Base-by-base conservation (phyloP, 2,329 filamentous ascomycete species). In the Paraphaeosphaeria minitans region DNA sequence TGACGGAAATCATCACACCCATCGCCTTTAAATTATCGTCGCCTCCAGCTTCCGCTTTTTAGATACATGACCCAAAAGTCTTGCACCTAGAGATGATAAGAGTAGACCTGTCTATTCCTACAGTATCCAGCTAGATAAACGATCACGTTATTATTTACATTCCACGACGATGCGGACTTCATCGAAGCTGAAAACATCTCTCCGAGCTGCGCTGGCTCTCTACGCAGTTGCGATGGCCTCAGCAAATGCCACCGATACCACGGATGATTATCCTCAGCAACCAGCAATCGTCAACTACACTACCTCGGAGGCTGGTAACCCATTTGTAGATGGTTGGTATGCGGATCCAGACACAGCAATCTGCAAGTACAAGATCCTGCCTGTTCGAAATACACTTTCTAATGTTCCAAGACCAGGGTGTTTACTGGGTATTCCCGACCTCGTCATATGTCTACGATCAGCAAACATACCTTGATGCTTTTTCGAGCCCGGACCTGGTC, bases 341-440 rank as follows among this genome's bases (percentile, higher is more conserved):
- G 50, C 51, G n/a, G 56, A 55, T 48, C 56, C 56, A 9, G 56
- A 58, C 35, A 58, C 56, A n/a, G 56, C 56, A 3, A 55, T 58
- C 45, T 58, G 43, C 29, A 46, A 46, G 43, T 29, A 14, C 29
- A n/a, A 46, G 5, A 1, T 29, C 13, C 22, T 3, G 13, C 8
- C 7, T 1, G 7, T 29, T 27, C 13, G 12, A 22, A 16, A 3
- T 14, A 46, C 3, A 2, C 5, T 16, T 14, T 21, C 27, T 5
- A 29, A 13, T 16, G 1, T 46, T 27, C 22, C 2, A 46, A 46
- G 43, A 55, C 31, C 35, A 58, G 10, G 56, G 52, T 16, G 8
- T 49, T 31, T 53, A 57, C n/a, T 57, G 48, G 55, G 43, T 57
- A 12, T 57, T 41, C 22, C 55, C 55, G 12, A 57, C 55, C 3